phyloP scores from a whole-genome alignment of 371 early-diverging fungal genomes.

The Rhizopus microsporus region DNA sequence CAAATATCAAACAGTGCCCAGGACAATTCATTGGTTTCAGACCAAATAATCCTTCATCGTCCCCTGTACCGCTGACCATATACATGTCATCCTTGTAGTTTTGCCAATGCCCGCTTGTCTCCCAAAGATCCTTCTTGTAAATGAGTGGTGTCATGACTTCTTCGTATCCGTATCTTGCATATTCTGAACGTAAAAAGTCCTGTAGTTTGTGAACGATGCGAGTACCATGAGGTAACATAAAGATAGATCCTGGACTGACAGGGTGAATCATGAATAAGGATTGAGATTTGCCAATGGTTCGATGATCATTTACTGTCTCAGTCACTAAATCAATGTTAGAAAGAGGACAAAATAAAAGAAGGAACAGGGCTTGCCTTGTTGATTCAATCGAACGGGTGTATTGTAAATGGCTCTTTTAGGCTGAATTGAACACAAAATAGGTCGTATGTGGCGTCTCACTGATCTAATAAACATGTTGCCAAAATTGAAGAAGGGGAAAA shows the following conservation, averaged over 20 bases:
- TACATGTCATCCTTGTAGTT: slow-evolving; percentile 88
- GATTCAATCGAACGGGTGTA: too few species aligned
- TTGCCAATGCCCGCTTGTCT: slow-evolving; percentile 93
- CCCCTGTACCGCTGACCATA: slow-evolving; percentile 53
- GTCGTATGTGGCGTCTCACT: too few species aligned
- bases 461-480: too few species aligned
- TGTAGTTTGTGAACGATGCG: slow-evolving; percentile 82
- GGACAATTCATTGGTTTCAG: slow-evolving; percentile 99
- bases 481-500: too few species aligned
- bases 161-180: slow-evolving; percentile 86
- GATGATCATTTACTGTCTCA: slow-evolving; percentile 74
- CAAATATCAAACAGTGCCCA: slow-evolving; percentile 89
- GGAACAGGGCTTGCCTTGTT: too few species aligned
- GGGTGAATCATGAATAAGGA: slow-evolving; percentile 78
- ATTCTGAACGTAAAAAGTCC: slow-evolving; percentile 71
- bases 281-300: slow-evolving; percentile 86
- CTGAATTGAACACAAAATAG: too few species aligned
- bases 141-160: slow-evolving; percentile 98
- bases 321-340: too few species aligned
- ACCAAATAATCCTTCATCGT: slow-evolving; percentile 71
- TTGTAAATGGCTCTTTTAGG: too few species aligned
- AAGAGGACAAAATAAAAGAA: too few species aligned
- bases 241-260: slow-evolving; percentile 89
- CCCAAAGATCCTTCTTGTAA: slow-evolving; percentile 95
- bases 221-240: slow-evolving; percentile 95